Evolutionary conservation across 495 filamentous ascomycete genomes (phyloP).

Genomic region (Xylaria scruposa): DNA sequence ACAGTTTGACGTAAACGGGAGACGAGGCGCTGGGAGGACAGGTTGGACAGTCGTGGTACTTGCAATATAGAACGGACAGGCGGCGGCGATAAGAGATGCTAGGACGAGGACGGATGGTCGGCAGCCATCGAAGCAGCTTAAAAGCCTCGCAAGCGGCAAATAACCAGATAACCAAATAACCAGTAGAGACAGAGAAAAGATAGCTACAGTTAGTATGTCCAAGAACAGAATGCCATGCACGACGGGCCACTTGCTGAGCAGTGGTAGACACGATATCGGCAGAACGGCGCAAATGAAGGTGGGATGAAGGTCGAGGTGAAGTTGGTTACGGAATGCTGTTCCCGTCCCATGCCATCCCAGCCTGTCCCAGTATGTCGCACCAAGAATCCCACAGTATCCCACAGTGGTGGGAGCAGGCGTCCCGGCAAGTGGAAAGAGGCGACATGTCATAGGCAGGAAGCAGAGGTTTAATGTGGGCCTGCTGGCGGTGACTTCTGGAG

Average conservation of each 20-base stretch:
- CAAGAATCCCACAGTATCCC: constrained; percentile 1
- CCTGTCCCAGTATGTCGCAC: neutral
- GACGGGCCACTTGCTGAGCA: neutral
- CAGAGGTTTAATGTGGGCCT: constrained; percentile 5
- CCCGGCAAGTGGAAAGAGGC: neutral
- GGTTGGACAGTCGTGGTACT: neutral
- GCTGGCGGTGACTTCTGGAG: neutral
- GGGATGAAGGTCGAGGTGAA: constrained; percentile 17
- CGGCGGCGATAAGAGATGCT: neutral
- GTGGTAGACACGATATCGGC: constrained; percentile 9
- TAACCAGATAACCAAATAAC: neutral
- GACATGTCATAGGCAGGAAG: constrained; percentile 7
- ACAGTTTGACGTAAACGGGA: constrained; percentile 10
- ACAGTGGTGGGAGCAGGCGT: constrained; percentile 3
- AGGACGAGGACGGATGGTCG: constrained; percentile 10
- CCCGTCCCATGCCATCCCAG: neutral
- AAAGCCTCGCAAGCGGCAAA: neutral
- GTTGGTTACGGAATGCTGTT: neutral
- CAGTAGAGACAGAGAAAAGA: neutral
- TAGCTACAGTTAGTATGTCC: neutral
- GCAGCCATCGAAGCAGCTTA: constrained; percentile 3
- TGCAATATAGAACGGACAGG: neutral
- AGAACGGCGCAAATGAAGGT: constrained; percentile 11
- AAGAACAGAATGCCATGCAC: neutral
- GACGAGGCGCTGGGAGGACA: neutral